Conservation (phyloP, 1,139 yeast species). For the Suhomyces terraborum region DNA sequence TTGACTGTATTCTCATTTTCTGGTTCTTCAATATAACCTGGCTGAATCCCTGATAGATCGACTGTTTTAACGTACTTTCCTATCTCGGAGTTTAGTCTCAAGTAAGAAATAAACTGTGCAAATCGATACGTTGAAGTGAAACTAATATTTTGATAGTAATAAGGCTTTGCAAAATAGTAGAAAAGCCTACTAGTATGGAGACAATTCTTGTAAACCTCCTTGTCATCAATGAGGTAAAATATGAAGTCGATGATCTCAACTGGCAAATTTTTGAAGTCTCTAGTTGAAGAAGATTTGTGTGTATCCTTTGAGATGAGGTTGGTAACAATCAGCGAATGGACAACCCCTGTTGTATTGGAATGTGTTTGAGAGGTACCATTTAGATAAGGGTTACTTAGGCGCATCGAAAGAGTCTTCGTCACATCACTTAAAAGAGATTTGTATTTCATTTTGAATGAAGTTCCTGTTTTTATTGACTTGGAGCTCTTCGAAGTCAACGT, state of each 20-base stretch:
- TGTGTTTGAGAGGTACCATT: conserved; percentile 7
- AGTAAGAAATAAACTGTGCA: conserved; percentile 71
- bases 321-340: conserved; percentile 5
- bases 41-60: conserved; percentile 55
- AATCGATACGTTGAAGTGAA: conserved; percentile 72
- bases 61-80: conserved; percentile 57
- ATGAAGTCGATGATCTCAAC: conserved; percentile 38
- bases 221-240: conserved; percentile 33
- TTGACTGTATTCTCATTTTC: conserved; percentile 23
- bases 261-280: conserved; percentile 32
- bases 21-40: conserved; percentile 49
- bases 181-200: conserved; percentile 53
- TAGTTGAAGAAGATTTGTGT: conserved; percentile 7
- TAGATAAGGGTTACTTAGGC: conserved; percentile 24
- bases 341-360: background rate
- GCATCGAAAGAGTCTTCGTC: conserved; percentile 27
- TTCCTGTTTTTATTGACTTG: conserved; percentile 12
- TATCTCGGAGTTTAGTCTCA: conserved; percentile 55
- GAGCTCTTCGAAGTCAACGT: conserved; percentile 18
- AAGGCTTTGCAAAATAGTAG: conserved; percentile 53
- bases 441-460: conserved; percentile 44
- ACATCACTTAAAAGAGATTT: conserved; percentile 46
- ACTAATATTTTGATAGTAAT: conserved; percentile 54
- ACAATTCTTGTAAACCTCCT: conserved; percentile 35
- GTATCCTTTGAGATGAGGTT: conserved; percentile 7